Conservation (phyloP, 495 filamentous ascomycete genomes). For the Chaetomium fimeti region DNA sequence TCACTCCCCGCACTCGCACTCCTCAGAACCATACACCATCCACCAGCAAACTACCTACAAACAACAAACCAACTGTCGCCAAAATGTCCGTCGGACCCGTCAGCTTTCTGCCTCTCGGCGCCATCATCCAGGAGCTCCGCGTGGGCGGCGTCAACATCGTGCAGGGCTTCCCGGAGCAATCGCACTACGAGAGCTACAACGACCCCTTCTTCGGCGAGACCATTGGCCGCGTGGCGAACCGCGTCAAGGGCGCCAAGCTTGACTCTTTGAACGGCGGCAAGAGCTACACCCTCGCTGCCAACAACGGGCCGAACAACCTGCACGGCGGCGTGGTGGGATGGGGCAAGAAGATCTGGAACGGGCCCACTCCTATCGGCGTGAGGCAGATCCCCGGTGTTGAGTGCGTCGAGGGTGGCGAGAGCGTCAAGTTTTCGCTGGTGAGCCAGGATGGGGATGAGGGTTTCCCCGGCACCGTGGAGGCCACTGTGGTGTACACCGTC, state of each 20-base stretch:
- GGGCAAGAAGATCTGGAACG: conserved; percentile 80
- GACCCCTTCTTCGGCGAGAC: conserved; percentile 83
- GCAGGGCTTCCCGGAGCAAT: conserved; percentile 71
- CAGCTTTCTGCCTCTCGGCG: conserved; percentile 79
- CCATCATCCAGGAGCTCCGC: conserved; percentile 81
- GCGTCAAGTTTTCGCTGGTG: conserved; percentile 69
- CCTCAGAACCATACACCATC: conserved; percentile 11
- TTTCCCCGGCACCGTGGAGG: conserved; percentile 80
- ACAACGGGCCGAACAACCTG: conserved; percentile 74
- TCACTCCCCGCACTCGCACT: conserved; percentile 18
- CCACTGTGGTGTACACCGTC: conserved; percentile 73
- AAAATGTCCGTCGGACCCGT: conserved; percentile 47
- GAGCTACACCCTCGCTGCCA: conserved; percentile 64
- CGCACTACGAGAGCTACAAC: conserved; percentile 72
- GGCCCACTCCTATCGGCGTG: conserved; percentile 60
- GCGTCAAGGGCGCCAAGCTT: conserved; percentile 71
- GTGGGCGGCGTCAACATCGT: conserved; percentile 81
- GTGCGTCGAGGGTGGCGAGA: conserved; percentile 66
- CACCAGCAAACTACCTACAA: neutral
- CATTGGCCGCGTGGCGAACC: conserved; percentile 89
- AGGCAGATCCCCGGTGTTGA: conserved; percentile 46
- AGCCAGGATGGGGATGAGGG: conserved; percentile 79
- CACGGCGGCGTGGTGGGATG: conserved; percentile 82
- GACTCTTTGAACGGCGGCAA: conserved; percentile 66
- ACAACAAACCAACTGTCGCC: neutral